Base-by-base conservation (phyloP, 495 filamentous ascomycete genomes). In the Talaromyces thailandensis region DNA sequence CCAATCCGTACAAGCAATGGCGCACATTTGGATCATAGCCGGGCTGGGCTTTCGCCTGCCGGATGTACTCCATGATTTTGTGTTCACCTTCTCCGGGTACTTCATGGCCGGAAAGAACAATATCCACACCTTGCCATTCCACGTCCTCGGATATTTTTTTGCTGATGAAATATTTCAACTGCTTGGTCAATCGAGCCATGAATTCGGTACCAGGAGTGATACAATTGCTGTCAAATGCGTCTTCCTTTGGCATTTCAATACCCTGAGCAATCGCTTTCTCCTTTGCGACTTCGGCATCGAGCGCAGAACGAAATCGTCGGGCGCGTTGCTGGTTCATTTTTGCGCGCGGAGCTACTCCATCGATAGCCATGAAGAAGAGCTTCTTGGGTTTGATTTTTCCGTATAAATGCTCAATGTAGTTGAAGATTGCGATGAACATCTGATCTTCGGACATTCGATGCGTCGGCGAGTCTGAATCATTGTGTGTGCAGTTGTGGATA, bases 241-340 rank as follows among this genome's bases (percentile, higher is more conserved):
- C 92, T 67, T 98, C 94, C 67, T 90, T 94, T 25, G 95, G 95
- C 83, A 99, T 86, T 76, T 96, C 87, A 64, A 91, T 80, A 24
- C 95, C 95, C 67, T 97, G 88, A 32, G 76, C 72, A 53, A 97
- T 86, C 16, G 95, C 95, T 78, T 93, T 96, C 52, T 97, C 88
- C 71, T 88, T 86, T 23, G 92, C 92, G 64, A 81, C 81, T 68
- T 99, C 95, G 32, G 87, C 89, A 68, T 99, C 95, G 45, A 96
- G 71, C 29, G 95, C 95, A 25, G 93, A 98, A 62, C 95, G 86
- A 73, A 99, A 99, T 67, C 95, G 89, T 68, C 95, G 84, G 37
- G 95, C 88, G 66, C 95, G 89, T 75, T 99, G 95, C 72, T 99
- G 95, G 68, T 99, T 99, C 95, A 99, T 99, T 81, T 99, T 99